A percentile compares a stretch with the other conserved stretches of the same genome.
phyloP scores from a whole-genome alignment of 306 rosid genomes.

The Canavalia ensiformis region DNA sequence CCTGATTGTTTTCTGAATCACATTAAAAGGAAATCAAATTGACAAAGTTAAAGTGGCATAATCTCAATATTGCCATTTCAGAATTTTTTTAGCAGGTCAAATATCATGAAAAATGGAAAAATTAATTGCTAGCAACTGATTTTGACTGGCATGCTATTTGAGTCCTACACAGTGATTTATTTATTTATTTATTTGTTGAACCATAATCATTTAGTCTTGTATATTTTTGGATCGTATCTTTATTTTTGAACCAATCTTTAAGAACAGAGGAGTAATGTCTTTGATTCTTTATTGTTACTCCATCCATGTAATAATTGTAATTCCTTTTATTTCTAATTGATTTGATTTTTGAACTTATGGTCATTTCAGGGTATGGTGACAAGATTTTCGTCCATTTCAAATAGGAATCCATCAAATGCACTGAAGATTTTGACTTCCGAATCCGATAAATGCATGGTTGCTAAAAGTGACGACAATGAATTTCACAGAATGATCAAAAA shows the following conservation, averaged over 20 bases:
- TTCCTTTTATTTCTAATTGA: background rate
- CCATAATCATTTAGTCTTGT: background rate
- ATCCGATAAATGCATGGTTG: constrained; percentile 76
- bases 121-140: background rate
- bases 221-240: background rate
- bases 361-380: constrained; percentile 82
- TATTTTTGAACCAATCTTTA: background rate
- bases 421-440: constrained; percentile 58
- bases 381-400: constrained; percentile 70
- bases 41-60: background rate
- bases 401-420: constrained; percentile 67
- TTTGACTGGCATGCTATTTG: constrained; percentile 11
- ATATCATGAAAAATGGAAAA: background rate
- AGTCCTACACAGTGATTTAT: background rate
- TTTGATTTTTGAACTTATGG: background rate
- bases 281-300: background rate
- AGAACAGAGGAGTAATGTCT: background rate
- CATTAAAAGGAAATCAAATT: background rate
- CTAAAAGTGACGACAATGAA: constrained; percentile 72
- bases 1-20: background rate
- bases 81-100: background rate
- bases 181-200: background rate
- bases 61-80: background rate
- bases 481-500: constrained; percentile 75
- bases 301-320: background rate